Base-by-base conservation (phyloP, 1,284 basidiomycete species). In the Filobasidium uniguttulatum region DNA sequence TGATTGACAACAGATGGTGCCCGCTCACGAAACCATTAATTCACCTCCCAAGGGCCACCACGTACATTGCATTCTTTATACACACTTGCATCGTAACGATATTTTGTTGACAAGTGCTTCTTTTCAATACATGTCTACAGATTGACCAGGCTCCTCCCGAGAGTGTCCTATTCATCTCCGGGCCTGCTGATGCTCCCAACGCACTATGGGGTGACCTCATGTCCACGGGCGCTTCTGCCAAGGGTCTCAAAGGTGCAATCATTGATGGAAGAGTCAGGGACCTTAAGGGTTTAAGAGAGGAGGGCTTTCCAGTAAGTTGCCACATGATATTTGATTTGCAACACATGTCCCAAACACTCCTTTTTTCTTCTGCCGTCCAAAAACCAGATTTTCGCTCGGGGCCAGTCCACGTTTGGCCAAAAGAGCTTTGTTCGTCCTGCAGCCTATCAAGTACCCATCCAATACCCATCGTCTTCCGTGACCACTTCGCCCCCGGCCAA, bases 251-350 rank as follows among this genome's bases (percentile, higher is more conserved):
- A 31, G 54, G 50, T 6, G 50, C 48, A 5, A 45, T 55, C 23
- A 35, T 55, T n/a, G 19, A 52, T 20, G 54, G 54, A 25, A 28
- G 47, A 19, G 50, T 52, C 8, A 23, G 54, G 12, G 54, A 55
- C 30, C 8, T 55, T 5, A 22, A 25, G 9, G 54, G 50, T 25
- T 44, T 51, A n/a, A 28, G 44, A 6, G 33, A 30, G 36, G 43
- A 46, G 9, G 29, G 20, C 9, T 49, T 52, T n/a, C 49, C 54
- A 2, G 50, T 54, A 12, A 41, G 52, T 45, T 10, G 3, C 3
- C 19, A 19, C 5, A 10, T 19, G 36, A 8, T 22, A 10, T 22
- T 19, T 38, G 20, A 20, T 7, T 8, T 19, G 17, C 19, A 17
- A 3, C 6, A 22, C 36, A 5, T 10, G 35, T 37, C 17, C 4